A percentile compares a stretch with the other conserved stretches of the same genome.
These are phyloP conservation scores for Sporothrix humicola DNA, from an alignment of 2,329 filamentous ascomycete genomes.

Conservation along the genomic window DNA sequence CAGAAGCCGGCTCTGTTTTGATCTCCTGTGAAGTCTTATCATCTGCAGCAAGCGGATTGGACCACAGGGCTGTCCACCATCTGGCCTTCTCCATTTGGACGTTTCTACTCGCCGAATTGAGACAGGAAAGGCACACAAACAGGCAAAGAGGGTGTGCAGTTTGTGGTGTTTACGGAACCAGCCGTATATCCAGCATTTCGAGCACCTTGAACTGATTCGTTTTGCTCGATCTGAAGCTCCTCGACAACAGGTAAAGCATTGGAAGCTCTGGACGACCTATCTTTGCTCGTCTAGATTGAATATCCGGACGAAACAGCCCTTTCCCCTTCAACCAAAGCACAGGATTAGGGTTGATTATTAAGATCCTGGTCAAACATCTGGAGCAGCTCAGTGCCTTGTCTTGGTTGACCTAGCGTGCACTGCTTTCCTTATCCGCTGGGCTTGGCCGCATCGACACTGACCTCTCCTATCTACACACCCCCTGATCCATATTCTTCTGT, in stretches of 20 bases:
- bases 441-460: slow-evolving; percentile 17
- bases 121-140: not conserved
- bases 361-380: slow-evolving; percentile 24
- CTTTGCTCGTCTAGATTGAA: not conserved
- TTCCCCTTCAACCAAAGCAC: not conserved
- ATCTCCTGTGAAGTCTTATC: slow-evolving; percentile 30
- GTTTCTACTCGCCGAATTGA: slow-evolving; percentile 18
- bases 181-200: slow-evolving; percentile 1
- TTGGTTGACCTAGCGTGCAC: slow-evolving; percentile 10
- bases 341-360: not conserved
- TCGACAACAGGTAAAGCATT: not conserved
- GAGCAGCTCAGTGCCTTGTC: slow-evolving; percentile 18
- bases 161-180: slow-evolving; percentile 7
- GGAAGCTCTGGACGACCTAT: not conserved
- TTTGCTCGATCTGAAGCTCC: not conserved
- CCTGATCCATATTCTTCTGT: slow-evolving; percentile 11
- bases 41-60: slow-evolving; percentile 31
- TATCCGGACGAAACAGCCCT: not conserved
- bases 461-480: slow-evolving; percentile 27
- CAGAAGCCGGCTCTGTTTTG: not conserved
- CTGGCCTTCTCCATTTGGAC: not conserved
- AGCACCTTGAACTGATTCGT: not conserved
- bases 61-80: not conserved
- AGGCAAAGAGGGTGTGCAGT: slow-evolving; percentile 6
- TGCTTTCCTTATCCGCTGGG: slow-evolving; percentile 27